phyloP scores from a whole-genome alignment of 768 basidiomycete species.

The Hygrocybe punicea region DNA sequence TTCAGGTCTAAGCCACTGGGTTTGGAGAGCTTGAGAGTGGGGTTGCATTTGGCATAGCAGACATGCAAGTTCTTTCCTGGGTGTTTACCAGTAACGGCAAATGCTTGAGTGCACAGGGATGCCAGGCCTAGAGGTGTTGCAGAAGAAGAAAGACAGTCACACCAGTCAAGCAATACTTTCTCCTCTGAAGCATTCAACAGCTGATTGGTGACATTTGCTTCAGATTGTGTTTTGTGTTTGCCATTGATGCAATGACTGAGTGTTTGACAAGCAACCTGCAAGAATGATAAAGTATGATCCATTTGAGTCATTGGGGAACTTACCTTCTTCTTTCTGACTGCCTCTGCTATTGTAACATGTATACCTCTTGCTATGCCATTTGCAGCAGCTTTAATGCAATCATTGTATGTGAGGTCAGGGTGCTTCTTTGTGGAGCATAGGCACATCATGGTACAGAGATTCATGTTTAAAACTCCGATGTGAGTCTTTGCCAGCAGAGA shows the following conservation, averaged over 20 bases:
- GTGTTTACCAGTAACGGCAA: background rate
- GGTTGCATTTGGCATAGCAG: slow-evolving; percentile 12
- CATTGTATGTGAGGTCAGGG: too few species aligned
- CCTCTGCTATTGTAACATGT: background rate
- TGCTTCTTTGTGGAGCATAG: too few species aligned
- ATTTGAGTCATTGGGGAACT: background rate
- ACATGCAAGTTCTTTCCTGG: slow-evolving; percentile 12
- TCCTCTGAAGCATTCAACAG: slow-evolving; percentile 12
- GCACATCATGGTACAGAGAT: too few species aligned
- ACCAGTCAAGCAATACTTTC: slow-evolving; percentile 13
- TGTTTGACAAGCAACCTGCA: background rate
- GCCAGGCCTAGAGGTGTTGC: slow-evolving; percentile 3
- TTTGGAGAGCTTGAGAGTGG: slow-evolving; percentile 16
- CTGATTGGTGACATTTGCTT: slow-evolving; percentile 8
- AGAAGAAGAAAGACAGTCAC: slow-evolving; percentile 5
- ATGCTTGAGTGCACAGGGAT: background rate
- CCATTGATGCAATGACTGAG: slow-evolving; percentile 5
- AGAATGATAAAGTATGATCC: background rate
- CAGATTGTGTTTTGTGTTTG: background rate
- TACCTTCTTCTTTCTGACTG: background rate
- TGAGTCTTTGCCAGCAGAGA: too few species aligned
- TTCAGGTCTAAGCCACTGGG: slow-evolving; percentile 29
- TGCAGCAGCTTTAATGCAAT: too few species aligned
- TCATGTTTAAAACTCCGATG: too few species aligned
- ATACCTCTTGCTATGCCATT: too few species aligned